Percentiles rank a stretch among this genome's conserved stretches.
Evolutionary conservation across 2,329 filamentous ascomycete genomes (phyloP).

Genomic region (Ceratocystiopsis sp.): DNA sequence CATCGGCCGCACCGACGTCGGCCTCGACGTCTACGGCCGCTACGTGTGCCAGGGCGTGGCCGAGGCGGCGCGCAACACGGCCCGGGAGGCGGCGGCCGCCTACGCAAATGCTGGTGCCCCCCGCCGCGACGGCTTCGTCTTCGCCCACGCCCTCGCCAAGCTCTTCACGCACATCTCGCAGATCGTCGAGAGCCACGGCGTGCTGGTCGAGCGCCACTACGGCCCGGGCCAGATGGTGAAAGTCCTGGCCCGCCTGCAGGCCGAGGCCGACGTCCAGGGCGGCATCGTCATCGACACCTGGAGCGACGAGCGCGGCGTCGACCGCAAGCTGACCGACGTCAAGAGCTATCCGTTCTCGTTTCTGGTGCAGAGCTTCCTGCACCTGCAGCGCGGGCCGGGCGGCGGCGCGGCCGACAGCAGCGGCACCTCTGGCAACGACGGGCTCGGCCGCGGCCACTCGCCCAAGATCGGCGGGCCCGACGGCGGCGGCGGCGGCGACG

Average conservation of each 20-base stretch:
- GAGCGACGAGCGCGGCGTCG: slow-evolving; percentile 74
- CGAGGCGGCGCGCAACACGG: slow-evolving; percentile 59
- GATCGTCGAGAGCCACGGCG: slow-evolving; percentile 83
- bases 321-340: slow-evolving; percentile 79
- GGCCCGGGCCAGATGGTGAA: slow-evolving; percentile 83
- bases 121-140: slow-evolving; percentile 68
- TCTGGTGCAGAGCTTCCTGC: slow-evolving; percentile 81
- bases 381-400: slow-evolving; percentile 36
- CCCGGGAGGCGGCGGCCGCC: slow-evolving; percentile 39
- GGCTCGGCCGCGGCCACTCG: slow-evolving; percentile 55
- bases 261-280: slow-evolving; percentile 90
- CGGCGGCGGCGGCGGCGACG: slow-evolving; percentile 7
- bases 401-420: background rate
- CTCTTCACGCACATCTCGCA: slow-evolving; percentile 96
- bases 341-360: slow-evolving; percentile 98
- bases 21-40: slow-evolving; percentile 82
- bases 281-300: slow-evolving; percentile 93
- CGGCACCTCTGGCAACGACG: slow-evolving; percentile 11
- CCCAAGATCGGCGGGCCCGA: slow-evolving; percentile 44
- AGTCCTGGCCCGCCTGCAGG: slow-evolving; percentile 82
- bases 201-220: slow-evolving; percentile 85
- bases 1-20: slow-evolving; percentile 75
- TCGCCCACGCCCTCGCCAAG: slow-evolving; percentile 75
- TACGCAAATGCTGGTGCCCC: background rate
- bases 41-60: slow-evolving; percentile 96